Base-by-base conservation (phyloP, 805 yeast species). In the Cyberlindnera xylosilytica region DNA sequence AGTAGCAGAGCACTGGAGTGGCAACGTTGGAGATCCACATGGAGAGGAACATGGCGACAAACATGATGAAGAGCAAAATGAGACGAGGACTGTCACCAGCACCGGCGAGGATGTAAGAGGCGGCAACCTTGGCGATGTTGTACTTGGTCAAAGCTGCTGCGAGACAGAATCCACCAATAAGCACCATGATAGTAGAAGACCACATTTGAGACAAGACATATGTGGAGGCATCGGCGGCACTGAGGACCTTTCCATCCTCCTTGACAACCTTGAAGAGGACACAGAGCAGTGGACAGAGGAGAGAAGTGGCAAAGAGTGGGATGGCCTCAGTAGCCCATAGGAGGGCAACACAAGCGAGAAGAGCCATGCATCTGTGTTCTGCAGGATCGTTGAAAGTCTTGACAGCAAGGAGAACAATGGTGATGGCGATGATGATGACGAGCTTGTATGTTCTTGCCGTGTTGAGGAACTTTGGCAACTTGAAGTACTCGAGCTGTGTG, bases 1-100 rank as follows among this genome's bases (percentile, higher is more conserved):
- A 87, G 56, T 77, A 87, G 61, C 96, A 86, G 44, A 91, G 71
- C 4, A 91, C 97, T 0, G 98, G 98, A 1, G 97, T 87, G 1
- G 98, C 98, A 34, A 91, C 98, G 64, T 91, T 91, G 20, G 95
- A 85, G 46, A 91, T 90, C 95, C 96, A 90, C 87, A 91, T 89
- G 6, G 96, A 80, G 41, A 88, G 71, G 61, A 90, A 81, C 45
- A 90, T 72, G 0, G 97, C 81, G 17, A 91, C 93, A 31, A 74
- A 65, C 97, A 91, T 88, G 44, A 89, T 80, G 34, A 88, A 76
- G 31, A 90, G 64, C 35, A 89, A 64, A 12, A 91, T 83, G 47
- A 78, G 74, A 36, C 85, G 73, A 18, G 98, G 98, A 49, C 81
- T 79, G 9, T 85, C 81, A 22, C 97, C 97, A 2, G 95, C 90